phyloP scores from a whole-genome alignment of 1,284 basidiomycete species.

The Stygiomarasmius scandens region DNA sequence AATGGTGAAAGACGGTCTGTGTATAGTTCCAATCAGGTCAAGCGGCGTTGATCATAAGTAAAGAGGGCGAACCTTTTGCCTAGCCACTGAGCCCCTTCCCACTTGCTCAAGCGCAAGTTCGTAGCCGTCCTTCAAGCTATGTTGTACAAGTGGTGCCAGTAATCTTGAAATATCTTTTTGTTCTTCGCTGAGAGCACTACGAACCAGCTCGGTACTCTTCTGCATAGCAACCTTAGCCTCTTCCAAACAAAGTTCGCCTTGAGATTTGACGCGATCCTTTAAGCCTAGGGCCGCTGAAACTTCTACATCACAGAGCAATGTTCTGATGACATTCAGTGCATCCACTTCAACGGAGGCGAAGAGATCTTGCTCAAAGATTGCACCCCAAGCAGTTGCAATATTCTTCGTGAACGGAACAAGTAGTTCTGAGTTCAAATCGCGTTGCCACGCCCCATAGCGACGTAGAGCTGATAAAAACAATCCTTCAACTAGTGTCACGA shows the following conservation, averaged over 20 bases:
- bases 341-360: conserved; percentile 50
- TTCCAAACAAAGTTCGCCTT: conserved; percentile 53
- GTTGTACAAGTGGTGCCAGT: conserved; percentile 58
- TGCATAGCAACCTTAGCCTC: conserved; percentile 52
- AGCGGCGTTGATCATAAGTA: neutral
- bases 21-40: neutral
- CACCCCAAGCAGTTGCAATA: conserved; percentile 60
- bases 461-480: conserved; percentile 43
- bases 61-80: conserved; percentile 56
- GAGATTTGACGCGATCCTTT: conserved; percentile 51
- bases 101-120: conserved; percentile 53
- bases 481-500: too few species aligned
- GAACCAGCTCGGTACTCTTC: conserved; percentile 51
- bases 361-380: conserved; percentile 62
- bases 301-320: conserved; percentile 53
- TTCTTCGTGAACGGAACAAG: conserved; percentile 58
- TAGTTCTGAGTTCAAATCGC: conserved; percentile 62
- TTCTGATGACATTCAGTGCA: conserved; percentile 39
- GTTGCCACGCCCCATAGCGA: conserved; percentile 54
- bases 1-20: conserved; percentile 50
- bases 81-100: conserved; percentile 57
- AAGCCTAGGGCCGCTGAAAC: conserved; percentile 51
- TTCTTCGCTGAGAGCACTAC: conserved; percentile 50
- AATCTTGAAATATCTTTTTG: conserved; percentile 64
- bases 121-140: conserved; percentile 53